Evolutionary conservation across 495 filamentous ascomycete genomes (phyloP), one percentile per base, ranked within the genome.

Genomic region (Lophium mytilinum): DNA sequence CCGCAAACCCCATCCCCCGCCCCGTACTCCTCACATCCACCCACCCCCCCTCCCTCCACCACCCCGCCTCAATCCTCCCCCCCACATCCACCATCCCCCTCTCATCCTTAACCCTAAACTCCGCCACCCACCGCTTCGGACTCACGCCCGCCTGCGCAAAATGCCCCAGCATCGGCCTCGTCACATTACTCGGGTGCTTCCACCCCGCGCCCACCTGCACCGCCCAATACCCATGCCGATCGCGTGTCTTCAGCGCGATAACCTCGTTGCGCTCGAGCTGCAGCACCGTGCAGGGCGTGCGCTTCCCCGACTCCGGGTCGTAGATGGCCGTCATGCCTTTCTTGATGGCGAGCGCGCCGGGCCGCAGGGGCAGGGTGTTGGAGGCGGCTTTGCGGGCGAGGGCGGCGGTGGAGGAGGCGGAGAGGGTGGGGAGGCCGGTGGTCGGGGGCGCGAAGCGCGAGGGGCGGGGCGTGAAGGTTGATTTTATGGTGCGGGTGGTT

Each of bases 241-340:
- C 69, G 19, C 80, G 75, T 37, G 88, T 93, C 79, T 96, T 96
- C 71, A 87, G 82, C 40, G 84, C 82, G 11, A 93, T 77, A 1
- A 95, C 89, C 66, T 96, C 88, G 34, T 92, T 88, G 48, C 90
- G 80, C 72, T 98, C 93, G 61, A 98, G 78, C 73, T 97, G 93
- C 37, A 98, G 80, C 51, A 98, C 88, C 9, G 93, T 98, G 74
- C 89, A 95, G 37, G 92, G 77, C 50, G 80, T 84, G 50, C 93
- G 85, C 54, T 78, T 80, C 30, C 90, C 92, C 35, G 87, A 84
- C 52, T 79, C 78, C 0, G 82, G 69, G 66, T 89, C 85, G 77
- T 85, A 96, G 59, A 95, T 73, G 51, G 87, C 91, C 11, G 89
- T 95, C 86, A 98, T 96, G 66, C 93, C 93, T 72, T 88, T 89